phyloP scores from a whole-genome alignment of 2,329 filamentous ascomycete genomes.

The Diaporthe helianthi region DNA sequence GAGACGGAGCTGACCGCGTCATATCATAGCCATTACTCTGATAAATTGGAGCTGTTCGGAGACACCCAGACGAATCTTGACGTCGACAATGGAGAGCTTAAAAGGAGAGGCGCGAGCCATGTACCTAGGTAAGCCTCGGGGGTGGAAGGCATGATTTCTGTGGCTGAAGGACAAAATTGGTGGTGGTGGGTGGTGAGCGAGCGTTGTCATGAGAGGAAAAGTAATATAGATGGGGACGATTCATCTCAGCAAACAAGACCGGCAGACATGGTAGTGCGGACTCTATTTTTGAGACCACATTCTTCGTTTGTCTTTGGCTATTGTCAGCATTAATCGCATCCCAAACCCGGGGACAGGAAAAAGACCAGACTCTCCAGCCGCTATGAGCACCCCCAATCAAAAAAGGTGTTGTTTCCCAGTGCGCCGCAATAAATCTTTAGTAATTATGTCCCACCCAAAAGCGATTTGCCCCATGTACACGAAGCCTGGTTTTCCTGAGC shows the following conservation, averaged over 20 bases:
- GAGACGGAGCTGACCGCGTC: no score
- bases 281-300: neutral
- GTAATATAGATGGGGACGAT: no score
- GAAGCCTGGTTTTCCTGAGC: neutral
- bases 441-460: constrained; percentile 19
- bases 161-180: no score
- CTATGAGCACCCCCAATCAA: neutral
- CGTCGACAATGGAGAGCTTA: no score
- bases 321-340: constrained; percentile 21
- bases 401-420: neutral
- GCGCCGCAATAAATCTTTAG: constrained; percentile 9
- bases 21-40: no score
- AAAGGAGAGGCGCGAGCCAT: no score
- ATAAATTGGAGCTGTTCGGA: no score
- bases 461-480: neutral
- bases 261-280: neutral
- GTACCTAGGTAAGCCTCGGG: no score
- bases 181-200: no score
- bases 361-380: constrained; percentile 8
- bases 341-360: neutral
- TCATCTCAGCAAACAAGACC: neutral
- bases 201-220: neutral
- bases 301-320: constrained; percentile 4
- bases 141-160: no score
- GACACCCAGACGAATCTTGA: no score